Percentiles rank a stretch among this genome's conserved stretches.
These are phyloP conservation scores for Fusarium udum DNA, from an alignment of 2,329 filamentous ascomycete species.

Conservation along the genomic window DNA sequence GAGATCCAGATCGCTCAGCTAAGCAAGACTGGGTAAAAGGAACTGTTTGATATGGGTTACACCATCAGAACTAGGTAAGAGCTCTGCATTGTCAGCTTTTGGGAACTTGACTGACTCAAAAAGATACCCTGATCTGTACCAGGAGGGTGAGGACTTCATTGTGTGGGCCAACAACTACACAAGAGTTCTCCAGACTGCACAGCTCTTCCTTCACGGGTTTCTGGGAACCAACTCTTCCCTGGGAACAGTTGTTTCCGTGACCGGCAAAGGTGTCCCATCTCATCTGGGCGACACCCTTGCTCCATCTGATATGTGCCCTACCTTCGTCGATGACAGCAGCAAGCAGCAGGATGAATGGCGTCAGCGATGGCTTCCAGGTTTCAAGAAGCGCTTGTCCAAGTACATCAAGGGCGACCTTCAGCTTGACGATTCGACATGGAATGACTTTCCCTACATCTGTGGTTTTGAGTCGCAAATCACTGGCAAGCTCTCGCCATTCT, in stretches of 20 bases:
- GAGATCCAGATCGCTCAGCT: constrained; percentile 65
- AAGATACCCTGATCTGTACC: constrained; percentile 60
- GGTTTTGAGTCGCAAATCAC: constrained; percentile 76
- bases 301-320: constrained; percentile 70
- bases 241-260: constrained; percentile 67
- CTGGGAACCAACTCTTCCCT: constrained; percentile 63
- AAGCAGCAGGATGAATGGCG: constrained; percentile 60
- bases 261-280: constrained; percentile 61
- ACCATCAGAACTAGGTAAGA: constrained; percentile 56
- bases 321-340: constrained; percentile 64
- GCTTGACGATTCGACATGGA: constrained; percentile 62
- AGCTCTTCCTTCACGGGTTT: constrained; percentile 69
- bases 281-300: constrained; percentile 69
- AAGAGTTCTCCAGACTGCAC: constrained; percentile 69
- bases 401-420: constrained; percentile 64
- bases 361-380: constrained; percentile 60
- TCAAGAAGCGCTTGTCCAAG: constrained; percentile 63
- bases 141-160: constrained; percentile 60
- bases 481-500: constrained; percentile 69
- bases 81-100: rapidly evolving
- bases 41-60: constrained; percentile 66
- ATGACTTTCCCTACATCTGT: constrained; percentile 73
- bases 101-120: background rate
- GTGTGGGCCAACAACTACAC: constrained; percentile 75
- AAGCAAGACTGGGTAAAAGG: constrained; percentile 70